These are phyloP conservation scores for Draba incana DNA, from an alignment of 345 rosid genomes.

Conservation along the genomic window DNA sequence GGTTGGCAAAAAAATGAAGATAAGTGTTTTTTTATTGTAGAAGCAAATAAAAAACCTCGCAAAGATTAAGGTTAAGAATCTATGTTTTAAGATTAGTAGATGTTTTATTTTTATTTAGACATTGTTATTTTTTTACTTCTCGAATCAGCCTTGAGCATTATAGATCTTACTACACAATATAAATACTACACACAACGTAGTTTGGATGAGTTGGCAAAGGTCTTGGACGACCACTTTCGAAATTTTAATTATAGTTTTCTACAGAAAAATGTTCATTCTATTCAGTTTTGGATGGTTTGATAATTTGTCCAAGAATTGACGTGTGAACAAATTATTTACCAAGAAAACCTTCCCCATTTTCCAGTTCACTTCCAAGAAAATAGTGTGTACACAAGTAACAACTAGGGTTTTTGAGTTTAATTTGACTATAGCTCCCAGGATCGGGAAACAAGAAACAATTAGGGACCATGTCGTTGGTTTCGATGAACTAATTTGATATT, in stretches of 20 bases:
- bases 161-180: neutral
- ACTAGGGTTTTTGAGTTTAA: slow-evolving; percentile 35
- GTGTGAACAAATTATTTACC: slow-evolving; percentile 1
- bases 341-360: slow-evolving; percentile 10
- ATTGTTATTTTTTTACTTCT: neutral
- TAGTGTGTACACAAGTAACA: slow-evolving; percentile 19
- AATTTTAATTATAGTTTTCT: neutral
- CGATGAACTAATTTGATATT: slow-evolving; percentile 37
- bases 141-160: neutral
- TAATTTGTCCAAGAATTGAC: slow-evolving; percentile 8
- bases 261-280: neutral
- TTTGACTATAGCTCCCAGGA: slow-evolving; percentile 43
- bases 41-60: neutral
- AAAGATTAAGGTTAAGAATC: neutral
- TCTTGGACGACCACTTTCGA: neutral
- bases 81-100: neutral
- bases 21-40: no score
- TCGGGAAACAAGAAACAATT: slow-evolving; percentile 41
- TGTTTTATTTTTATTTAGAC: neutral
- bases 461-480: slow-evolving; percentile 41
- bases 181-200: slow-evolving; percentile 2
- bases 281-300: slow-evolving; percentile 1
- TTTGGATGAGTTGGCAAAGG: neutral
- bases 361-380: neutral
- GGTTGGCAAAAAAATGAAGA: neutral